These are phyloP conservation scores for Remersonia thermophila DNA, from an alignment of 2,329 filamentous ascomycete genomes.

Conservation along the genomic window DNA sequence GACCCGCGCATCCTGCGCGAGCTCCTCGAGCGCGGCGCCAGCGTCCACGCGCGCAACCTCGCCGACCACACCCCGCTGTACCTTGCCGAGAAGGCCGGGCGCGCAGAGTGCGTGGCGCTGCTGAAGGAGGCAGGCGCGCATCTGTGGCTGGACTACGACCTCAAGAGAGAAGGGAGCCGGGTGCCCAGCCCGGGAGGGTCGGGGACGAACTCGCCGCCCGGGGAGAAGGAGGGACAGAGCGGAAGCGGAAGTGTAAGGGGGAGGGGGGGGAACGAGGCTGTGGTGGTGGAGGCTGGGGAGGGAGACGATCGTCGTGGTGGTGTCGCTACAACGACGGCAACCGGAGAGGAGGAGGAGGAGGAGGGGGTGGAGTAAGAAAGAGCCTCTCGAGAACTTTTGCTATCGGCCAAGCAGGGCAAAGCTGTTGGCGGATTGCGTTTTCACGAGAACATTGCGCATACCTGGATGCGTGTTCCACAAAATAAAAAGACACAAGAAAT, in stretches of 20 bases:
- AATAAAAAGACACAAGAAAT: too few species aligned
- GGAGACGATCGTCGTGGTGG: too few species aligned
- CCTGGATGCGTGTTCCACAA: too few species aligned
- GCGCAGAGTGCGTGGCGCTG: slow-evolving; percentile 39
- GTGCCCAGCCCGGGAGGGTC: slow-evolving; percentile 4
- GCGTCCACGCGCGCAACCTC: slow-evolving; percentile 52
- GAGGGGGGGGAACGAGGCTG: not conserved
- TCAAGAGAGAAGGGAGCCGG: slow-evolving; percentile 12
- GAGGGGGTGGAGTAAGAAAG: too few species aligned
- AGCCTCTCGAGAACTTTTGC: too few species aligned
- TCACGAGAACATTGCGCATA: too few species aligned
- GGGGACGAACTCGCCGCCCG: not conserved
- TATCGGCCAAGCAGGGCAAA: too few species aligned
- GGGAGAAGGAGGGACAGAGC: not conserved
- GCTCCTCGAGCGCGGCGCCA: slow-evolving; percentile 49
- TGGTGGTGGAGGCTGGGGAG: not conserved
- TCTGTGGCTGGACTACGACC: slow-evolving; percentile 40
- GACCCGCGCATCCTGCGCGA: slow-evolving; percentile 44
- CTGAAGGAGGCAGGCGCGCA: slow-evolving; percentile 47
- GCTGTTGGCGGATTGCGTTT: too few species aligned
- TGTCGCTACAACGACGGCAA: too few species aligned
- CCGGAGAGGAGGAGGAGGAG: too few species aligned
- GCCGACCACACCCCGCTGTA: slow-evolving; percentile 56
- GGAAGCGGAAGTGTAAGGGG: not conserved
- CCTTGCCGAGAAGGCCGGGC: slow-evolving; percentile 46